Evolutionary conservation across 2,329 filamentous ascomycete species (phyloP).

Genomic region (Penicillium rolfsii): DNA sequence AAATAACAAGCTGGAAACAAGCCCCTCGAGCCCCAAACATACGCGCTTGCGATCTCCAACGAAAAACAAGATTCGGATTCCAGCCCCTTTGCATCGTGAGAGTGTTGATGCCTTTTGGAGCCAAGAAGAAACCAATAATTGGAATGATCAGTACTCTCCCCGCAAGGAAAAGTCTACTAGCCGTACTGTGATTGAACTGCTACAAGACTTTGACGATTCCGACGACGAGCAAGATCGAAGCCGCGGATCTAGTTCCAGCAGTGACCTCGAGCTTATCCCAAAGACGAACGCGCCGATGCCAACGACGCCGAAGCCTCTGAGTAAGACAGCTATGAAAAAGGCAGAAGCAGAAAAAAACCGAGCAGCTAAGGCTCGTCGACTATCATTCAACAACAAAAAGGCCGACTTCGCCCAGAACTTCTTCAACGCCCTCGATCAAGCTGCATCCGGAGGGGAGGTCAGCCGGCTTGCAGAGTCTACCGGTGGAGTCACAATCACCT

Average conservation of each 20-base stretch:
- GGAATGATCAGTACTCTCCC: constrained; percentile 60
- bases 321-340: constrained; percentile 47
- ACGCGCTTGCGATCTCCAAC: constrained; percentile 52
- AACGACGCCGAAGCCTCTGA: constrained; percentile 31
- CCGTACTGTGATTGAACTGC: constrained; percentile 25
- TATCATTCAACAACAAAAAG: constrained; percentile 59
- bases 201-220: constrained; percentile 41
- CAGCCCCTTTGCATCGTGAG: constrained; percentile 54
- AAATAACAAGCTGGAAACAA: constrained; percentile 37
- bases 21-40: constrained; percentile 50
- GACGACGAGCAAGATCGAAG: constrained; percentile 41
- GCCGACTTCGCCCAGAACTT: constrained; percentile 57
- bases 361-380: constrained; percentile 44
- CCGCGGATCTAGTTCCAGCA: constrained; percentile 25
- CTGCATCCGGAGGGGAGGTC: constrained; percentile 55
- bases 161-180: constrained; percentile 42
- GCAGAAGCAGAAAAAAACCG: constrained; percentile 43
- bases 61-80: constrained; percentile 50
- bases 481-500: constrained; percentile 62
- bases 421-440: constrained; percentile 59
- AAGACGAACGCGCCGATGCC: constrained; percentile 3
- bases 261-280: constrained; percentile 21
- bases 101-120: constrained; percentile 60
- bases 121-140: constrained; percentile 55
- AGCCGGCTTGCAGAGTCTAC: constrained; percentile 52